Evolutionary conservation across 2,329 filamentous ascomycete genomes (phyloP), one percentile per base, ranked within the genome.

Genomic region (Ramichloridium luteum): DNA sequence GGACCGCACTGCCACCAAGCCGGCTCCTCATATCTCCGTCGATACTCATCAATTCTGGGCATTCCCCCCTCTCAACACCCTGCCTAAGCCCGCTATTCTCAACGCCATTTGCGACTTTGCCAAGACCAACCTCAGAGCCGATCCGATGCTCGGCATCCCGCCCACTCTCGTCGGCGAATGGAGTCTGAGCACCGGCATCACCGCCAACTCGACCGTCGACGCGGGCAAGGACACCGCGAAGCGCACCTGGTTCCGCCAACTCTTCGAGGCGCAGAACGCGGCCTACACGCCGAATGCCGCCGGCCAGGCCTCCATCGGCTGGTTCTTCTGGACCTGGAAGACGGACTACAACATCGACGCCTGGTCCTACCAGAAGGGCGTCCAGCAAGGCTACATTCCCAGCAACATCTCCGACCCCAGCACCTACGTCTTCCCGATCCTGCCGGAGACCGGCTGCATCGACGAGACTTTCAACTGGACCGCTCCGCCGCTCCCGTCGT

Each of bases 11-110:
- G 27, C 37, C 20, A 6, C 15, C 9, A 12, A 22, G 6, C 20
- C 36, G 5, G 37, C 32, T 22, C 8, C 29, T 9, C 23, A 38
- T 25, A 12, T 43, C 13, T 40, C 35, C 4, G 17, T 48, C 26
- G 45, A 48, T 32, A 45, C 45, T 5, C 45, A 48, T 37, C 45
- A 48, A 28, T 48, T 45, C 35, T 48, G 40, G 35, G 45, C 44
- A n/a, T 48, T 48, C 32, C 39, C 45, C 20, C 45, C 45, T 3
- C 27, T 38, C 23, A 26, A 34, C 31, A 39, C 35, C 15, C 32
- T 48, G n/a, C 22, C 37, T 13, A 27, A 38, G 17, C 11, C 28
- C 9, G 28, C 37, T 17, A 40, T 43, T 17, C 32, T 48, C 9
- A 14, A 43, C 16, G 16, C 16, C 4, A 40, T 48, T 23, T 48